Evolutionary conservation across 306 rosid genomes (phyloP), one percentile per base, ranked within the genome.

Genomic region (Vigna mungo): DNA sequence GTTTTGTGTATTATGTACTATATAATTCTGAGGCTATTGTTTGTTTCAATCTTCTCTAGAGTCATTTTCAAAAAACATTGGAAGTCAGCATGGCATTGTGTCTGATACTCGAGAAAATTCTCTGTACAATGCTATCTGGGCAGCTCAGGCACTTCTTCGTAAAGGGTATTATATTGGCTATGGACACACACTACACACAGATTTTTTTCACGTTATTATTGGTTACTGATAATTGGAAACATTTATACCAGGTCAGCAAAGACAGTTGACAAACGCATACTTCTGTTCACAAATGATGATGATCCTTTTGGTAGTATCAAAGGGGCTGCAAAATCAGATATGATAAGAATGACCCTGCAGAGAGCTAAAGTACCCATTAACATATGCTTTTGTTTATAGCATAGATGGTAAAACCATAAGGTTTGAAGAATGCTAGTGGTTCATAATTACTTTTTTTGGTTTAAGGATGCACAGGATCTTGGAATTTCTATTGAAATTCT

Each of bases 71-170:
- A 87, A 85, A 72, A 84, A 82, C 77, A 89, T 94, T 78, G 98
- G 98, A 78, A 94, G 96, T 79, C 90, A 90, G 60, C 65, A 84
- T 75, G 97, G 96, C 30, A 83, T 92, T 78, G 75, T 85, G 68
- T 85, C 97, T 18, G 96, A 91, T 15, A 89, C 84, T 75, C 90
- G 88, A 74, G 96, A 94, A 74, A 92, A 92, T 87, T 86, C 96
- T 66, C 96, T 94, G 55, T 90, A 90, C 81, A 94, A 92, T 85
- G 95, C 96, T 72, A 84, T 94, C 20, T 94, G 98, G 98, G 96
- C 75, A 68, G 97, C 98, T 1, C 98, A 94, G 79, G 93, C 91
- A 47, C 91, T 94, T 73, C 85, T 94, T 85, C 96, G 96, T 16
- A 91, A 91, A 87, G 97, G 98, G 98, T 94, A 87, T 30, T 80